Percentiles rank a stretch among this genome's conserved stretches.
These are phyloP conservation scores for Phytophthora rubi DNA, from an alignment of 352 stramenopile genomes.

Conservation along the genomic window DNA sequence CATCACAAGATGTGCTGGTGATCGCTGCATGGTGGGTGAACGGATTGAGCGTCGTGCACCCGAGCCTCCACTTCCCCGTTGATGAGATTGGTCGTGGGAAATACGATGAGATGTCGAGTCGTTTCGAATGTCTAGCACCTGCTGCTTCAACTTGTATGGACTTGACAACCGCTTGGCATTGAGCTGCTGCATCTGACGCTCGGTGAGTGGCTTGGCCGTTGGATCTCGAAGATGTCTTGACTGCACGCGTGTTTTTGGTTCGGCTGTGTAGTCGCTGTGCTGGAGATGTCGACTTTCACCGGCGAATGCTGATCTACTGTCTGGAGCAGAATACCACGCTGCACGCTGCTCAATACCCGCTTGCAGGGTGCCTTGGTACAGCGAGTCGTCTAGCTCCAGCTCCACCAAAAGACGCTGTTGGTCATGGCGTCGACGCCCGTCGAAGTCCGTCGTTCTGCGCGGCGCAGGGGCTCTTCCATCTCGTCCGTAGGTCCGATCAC, in stretches of 20 bases:
- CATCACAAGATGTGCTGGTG: constrained; percentile 44
- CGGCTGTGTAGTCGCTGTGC: constrained; percentile 4
- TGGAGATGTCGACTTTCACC: constrained; percentile 12
- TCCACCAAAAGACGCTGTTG: constrained; percentile 68
- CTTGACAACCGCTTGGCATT: constrained; percentile 44
- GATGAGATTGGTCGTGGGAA: background rate
- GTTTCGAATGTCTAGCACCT: constrained; percentile 52
- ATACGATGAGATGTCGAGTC: constrained; percentile 9
- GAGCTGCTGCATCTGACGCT: constrained; percentile 27
- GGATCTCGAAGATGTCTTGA: constrained; percentile 17
- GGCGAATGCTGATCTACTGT: constrained; percentile 5
- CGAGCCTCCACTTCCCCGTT: background rate
- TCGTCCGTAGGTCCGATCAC: constrained; percentile 18
- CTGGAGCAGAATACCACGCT: background rate
- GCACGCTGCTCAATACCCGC: constrained; percentile 9
- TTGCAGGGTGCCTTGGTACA: constrained; percentile 31
- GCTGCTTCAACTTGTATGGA: constrained; percentile 73
- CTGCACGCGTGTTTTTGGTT: constrained; percentile 15
- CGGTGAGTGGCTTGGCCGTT: constrained; percentile 3
- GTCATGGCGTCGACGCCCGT: constrained; percentile 35
- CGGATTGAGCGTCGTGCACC: constrained; percentile 5
- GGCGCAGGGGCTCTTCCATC: constrained; percentile 3
- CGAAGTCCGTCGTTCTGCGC: constrained; percentile 17
- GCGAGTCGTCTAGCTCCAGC: constrained; percentile 65
- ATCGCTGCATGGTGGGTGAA: constrained; percentile 14